Evolutionary conservation across 305 asterid genomes (phyloP).

Genomic region (Nicotiana rustica): DNA sequence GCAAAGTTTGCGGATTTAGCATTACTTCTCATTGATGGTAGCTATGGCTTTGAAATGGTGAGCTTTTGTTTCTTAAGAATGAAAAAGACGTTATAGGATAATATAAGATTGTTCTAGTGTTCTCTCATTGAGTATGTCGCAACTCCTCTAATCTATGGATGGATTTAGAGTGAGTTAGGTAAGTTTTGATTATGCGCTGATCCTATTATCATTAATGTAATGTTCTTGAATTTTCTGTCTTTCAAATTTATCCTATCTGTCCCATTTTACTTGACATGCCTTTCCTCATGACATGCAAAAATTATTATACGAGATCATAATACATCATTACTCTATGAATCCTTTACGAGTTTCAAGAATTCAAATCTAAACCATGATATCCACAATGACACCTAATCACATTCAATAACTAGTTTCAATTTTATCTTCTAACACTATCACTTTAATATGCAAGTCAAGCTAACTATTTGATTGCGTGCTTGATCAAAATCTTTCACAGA

Average conservation of each 20-base stretch:
- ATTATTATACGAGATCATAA: neutral
- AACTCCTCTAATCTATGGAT: neutral
- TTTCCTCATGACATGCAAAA: slow-evolving; percentile 14
- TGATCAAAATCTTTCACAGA: neutral
- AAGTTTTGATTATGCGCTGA: neutral
- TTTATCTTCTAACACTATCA: neutral
- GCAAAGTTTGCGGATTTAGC: slow-evolving; percentile 95
- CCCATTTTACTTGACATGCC: neutral
- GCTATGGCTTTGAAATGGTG: slow-evolving; percentile 99
- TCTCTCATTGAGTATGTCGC: slow-evolving; percentile 15
- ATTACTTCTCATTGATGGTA: slow-evolving; percentile 94
- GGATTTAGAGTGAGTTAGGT: neutral
- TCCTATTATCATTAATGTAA: slow-evolving; percentile 10
- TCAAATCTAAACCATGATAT: slow-evolving; percentile 12
- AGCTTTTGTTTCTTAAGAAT: slow-evolving; percentile 37
- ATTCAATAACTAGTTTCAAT: slow-evolving; percentile 1
- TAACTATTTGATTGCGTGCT: neutral
- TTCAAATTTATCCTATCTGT: slow-evolving; percentile 24
- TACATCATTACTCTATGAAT: neutral
- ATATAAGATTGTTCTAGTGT: slow-evolving; percentile 15
- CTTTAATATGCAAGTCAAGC: slow-evolving; percentile 16
- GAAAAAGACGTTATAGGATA: neutral
- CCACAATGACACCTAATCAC: neutral
- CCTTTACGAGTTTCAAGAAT: neutral
- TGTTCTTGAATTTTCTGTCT: neutral